Base-by-base conservation (phyloP, 129 eudicot species). In the Mikania micrantha region DNA sequence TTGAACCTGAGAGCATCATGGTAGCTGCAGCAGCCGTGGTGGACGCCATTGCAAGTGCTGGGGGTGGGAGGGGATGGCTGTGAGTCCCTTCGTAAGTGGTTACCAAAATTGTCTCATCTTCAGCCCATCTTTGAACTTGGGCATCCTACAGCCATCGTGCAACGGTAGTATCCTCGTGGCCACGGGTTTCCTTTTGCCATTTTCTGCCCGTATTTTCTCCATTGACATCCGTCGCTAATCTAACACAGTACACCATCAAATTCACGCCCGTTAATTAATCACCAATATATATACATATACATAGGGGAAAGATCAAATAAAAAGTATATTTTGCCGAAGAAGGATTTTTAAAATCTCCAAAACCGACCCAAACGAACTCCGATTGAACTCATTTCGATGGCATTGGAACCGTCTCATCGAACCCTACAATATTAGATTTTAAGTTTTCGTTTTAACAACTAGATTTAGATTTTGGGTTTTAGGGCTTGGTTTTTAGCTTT, bases 61-160 rank as follows among this genome's bases (percentile, higher is more conserved):
- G 94, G 16, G 97, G 96, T 2, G 97, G 97, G 15, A 91, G 77
- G 0, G 96, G 97, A 78, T 91, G 97, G 82, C 80, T 91, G 82
- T 91, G 97, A 41, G 67, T 85, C 5, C 97, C 97, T 79, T 91
- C 97, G 34, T 91, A 91, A 0, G 96, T 87, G 16, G 97, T 91
- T 70, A 88, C 81, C 19, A 91, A 35, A 31, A 91, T 82, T 25
- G 90, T 72, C 47, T 80, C 70, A 48, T 91, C 97, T 39, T 91
- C 97, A 0, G 96, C 97, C 79, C 88, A 91, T 68, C 96, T 81
- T 85, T 91, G 97, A 61, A 91, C 97, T 87, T 86, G 96, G 96
- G 38, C 96, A 90, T 3, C 90, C 84, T 16, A 53, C 80, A 0
- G 85, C 96, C 94, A 90, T 90, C 1, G 95, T 90, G 79, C 96